A percentile compares a stretch with the other conserved stretches of the same genome.
These are phyloP conservation scores for Bathelium albidoporum DNA, from an alignment of 495 filamentous ascomycete genomes.

Conservation along the genomic window DNA sequence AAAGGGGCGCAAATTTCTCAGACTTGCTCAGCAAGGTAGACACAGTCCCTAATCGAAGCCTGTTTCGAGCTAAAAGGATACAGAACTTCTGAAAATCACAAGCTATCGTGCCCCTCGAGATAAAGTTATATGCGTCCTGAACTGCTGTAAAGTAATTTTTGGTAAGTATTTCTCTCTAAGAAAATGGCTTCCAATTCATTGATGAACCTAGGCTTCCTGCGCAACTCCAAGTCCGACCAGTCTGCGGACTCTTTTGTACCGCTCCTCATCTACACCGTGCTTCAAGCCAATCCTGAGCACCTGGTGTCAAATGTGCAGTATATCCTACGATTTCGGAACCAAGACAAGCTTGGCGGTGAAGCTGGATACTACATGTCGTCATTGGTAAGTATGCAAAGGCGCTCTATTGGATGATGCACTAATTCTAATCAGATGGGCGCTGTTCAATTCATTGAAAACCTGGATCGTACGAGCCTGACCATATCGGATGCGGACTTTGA, in stretches of 20 bases:
- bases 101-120: constrained; percentile 91
- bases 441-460: constrained; percentile 91
- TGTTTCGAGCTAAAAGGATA: neutral
- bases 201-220: constrained; percentile 56
- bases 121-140: constrained; percentile 96
- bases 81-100: constrained; percentile 89
- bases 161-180: constrained; percentile 42
- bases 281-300: constrained; percentile 89
- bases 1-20: constrained; percentile 76
- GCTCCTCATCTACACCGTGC: constrained; percentile 87
- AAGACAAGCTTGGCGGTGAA: constrained; percentile 92
- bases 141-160: constrained; percentile 99
- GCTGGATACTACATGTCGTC: constrained; percentile 97
- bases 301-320: constrained; percentile 97
- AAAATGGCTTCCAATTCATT: neutral
- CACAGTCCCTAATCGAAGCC: neutral
- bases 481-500: constrained; percentile 95
- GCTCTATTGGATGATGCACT: too few species aligned
- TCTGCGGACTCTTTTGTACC: constrained; percentile 96
- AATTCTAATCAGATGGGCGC: constrained; percentile 94
- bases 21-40: constrained; percentile 75
- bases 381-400: constrained; percentile 55
- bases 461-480: constrained; percentile 87
- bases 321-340: constrained; percentile 90
- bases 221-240: constrained; percentile 83